Evolutionary conservation across 208 protist species (phyloP).

Genomic region (Crithidia expoeki): DNA sequence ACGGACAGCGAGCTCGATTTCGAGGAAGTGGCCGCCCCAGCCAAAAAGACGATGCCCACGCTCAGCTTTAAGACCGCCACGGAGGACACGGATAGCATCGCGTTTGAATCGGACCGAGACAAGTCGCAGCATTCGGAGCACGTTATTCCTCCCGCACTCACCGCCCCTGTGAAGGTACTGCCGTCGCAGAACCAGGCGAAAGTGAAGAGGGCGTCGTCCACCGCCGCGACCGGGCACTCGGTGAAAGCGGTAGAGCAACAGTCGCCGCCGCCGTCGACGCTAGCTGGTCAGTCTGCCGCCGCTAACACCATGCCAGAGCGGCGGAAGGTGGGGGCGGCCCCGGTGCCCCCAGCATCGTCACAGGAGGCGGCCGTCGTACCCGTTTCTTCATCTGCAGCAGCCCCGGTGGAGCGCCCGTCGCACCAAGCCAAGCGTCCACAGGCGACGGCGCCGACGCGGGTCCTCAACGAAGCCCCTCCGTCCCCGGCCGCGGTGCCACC

Average conservation of each 20-base stretch:
- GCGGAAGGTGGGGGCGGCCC: neutral
- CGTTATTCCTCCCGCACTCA: neutral
- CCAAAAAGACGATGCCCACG: conserved; percentile 21
- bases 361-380: conserved; percentile 1
- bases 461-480: neutral
- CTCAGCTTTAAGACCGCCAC: conserved; percentile 40
- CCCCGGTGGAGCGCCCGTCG: neutral
- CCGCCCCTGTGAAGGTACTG: neutral
- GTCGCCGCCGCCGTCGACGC: neutral
- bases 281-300: neutral
- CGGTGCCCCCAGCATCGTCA: neutral
- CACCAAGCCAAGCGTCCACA: neutral
- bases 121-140: conserved; percentile 25
- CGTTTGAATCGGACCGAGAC: conserved; percentile 25
- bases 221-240: neutral
- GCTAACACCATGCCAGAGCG: neutral
- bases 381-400: neutral
- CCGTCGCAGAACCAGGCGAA: neutral
- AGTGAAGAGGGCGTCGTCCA: conserved; percentile 11
- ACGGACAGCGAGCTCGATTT: conserved; percentile 52
- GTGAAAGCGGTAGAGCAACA: neutral
- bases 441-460: neutral
- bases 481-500: neutral
- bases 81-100: conserved; percentile 28
- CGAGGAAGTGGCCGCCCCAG: conserved; percentile 12